Percentiles rank a stretch among this genome's conserved stretches.
phyloP scores from a whole-genome alignment of 2,329 filamentous ascomycete genomes.

The Lasiodiplodia sp. region DNA sequence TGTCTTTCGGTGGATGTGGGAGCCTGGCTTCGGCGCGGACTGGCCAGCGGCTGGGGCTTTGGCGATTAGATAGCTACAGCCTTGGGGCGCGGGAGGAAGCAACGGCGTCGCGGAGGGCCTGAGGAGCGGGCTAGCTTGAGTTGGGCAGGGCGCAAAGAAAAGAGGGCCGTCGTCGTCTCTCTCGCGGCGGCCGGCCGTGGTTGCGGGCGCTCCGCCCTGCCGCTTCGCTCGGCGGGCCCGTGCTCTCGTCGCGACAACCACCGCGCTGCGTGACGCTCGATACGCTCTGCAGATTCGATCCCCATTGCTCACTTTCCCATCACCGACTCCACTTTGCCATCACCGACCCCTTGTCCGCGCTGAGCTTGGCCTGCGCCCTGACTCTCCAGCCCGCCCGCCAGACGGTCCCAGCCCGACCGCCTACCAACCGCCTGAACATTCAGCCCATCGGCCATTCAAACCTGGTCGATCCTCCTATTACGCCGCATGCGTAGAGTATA shows the following conservation, averaged over 20 bases:
- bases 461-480: neutral
- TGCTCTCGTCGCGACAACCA: constrained; percentile 1
- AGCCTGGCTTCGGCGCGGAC: constrained; percentile 3
- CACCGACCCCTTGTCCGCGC: constrained; percentile 11
- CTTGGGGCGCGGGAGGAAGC: constrained; percentile 12
- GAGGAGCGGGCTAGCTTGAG: neutral
- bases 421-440: neutral
- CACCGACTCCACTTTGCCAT: constrained; percentile 25
- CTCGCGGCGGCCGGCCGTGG: neutral
- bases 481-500: neutral
- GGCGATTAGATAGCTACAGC: constrained; percentile 7
- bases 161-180: neutral
- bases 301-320: constrained; percentile 26
- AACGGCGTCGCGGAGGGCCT: neutral
- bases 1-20: constrained; percentile 15
- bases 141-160: constrained; percentile 10
- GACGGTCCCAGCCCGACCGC: neutral
- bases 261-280: neutral
- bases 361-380: constrained; percentile 20
- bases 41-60: neutral
- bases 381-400: neutral
- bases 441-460: neutral
- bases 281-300: constrained; percentile 20
- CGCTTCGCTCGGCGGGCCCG: neutral
- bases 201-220: constrained; percentile 9